Evolutionary conservation across 2,329 filamentous ascomycete species (phyloP), one percentile per base, ranked within the genome.

Genomic region (Calonectria ilicicola): DNA sequence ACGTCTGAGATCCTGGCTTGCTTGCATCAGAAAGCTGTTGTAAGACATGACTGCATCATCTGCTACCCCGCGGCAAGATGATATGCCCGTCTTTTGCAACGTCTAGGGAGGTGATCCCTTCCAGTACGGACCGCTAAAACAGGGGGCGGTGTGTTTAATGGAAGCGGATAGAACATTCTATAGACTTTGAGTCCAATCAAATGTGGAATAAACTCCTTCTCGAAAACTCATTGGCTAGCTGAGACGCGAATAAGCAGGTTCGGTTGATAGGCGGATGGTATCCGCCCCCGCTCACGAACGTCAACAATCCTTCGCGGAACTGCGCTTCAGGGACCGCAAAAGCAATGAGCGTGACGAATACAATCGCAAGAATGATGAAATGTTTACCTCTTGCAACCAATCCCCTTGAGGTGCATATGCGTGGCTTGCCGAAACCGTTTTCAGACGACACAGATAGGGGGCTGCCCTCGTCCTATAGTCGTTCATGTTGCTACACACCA

Each of bases 81-180:
- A 10, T n/a, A 58, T 58, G 29, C 53, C 53, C 53, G 53, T 21
- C 32, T 38, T 58, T 58, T 23, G 29, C 53, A 21, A 58, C 53
- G 14, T 27, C 53, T 27, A 21, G 32, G n/a, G 21, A 23, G 53
- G n/a, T 38, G 19, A 58, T 38, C 32, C 53, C 32, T 38, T 35
- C 32, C 27, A 58, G n/a, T 5, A 23, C 29, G 38, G 53, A 58
- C 53, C 53, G 32, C 53, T 38, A 12, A 14, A 23, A 21, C n/a
- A 38, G 32, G n/a, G 32, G 29, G 53, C 29, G 53, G 29, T 32
- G 53, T 58, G 32, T 58, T n/a, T 38, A 5, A 15, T 58, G 53
- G 53, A 58, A 58, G n/a, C 53, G 21, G 53, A 21, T 38, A 58
- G 53, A 58, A 58, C n/a, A 58, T 58, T 58, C 53, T 58, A 58